Percentiles rank a stretch among this genome's conserved stretches.
Conservation (phyloP, 1,284 basidiomycete genomes). For the Puccinia horiana region DNA sequence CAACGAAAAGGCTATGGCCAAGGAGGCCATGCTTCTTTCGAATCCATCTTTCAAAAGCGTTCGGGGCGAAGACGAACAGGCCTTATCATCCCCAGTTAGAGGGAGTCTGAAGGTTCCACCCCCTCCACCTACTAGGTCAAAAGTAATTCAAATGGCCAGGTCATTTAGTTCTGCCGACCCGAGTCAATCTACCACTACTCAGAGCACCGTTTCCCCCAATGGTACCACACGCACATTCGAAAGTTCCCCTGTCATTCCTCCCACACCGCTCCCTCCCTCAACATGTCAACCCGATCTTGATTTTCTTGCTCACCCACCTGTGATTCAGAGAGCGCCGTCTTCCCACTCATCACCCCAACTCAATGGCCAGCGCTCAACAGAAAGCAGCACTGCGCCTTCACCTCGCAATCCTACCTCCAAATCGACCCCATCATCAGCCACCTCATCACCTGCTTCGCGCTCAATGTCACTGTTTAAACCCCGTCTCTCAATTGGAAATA, state of each 20-base stretch:
- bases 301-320: conserved; percentile 10
- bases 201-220: neutral
- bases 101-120: conserved; percentile 14
- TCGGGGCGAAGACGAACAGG: neutral
- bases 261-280: neutral
- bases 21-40: conserved; percentile 22
- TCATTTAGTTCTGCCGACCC: conserved; percentile 20
- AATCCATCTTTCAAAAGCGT: conserved; percentile 16
- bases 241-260: neutral
- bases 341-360: neutral
- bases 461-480: conserved; percentile 5
- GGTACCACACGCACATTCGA: neutral
- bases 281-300: conserved; percentile 1
- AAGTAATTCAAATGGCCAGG: conserved; percentile 47
- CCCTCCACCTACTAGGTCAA: conserved; percentile 41
- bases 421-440: conserved; percentile 9
- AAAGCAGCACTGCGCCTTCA: neutral
- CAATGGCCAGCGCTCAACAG: conserved; percentile 25
- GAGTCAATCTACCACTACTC: neutral
- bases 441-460: conserved; percentile 17
- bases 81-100: neutral
- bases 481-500: conserved; percentile 13
- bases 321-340: neutral
- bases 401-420: neutral
- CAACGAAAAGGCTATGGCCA: conserved; percentile 35